Evolutionary conservation across 1,139 yeast species (phyloP), one percentile per base, ranked within the genome.

Genomic region (Pichia sp.): DNA sequence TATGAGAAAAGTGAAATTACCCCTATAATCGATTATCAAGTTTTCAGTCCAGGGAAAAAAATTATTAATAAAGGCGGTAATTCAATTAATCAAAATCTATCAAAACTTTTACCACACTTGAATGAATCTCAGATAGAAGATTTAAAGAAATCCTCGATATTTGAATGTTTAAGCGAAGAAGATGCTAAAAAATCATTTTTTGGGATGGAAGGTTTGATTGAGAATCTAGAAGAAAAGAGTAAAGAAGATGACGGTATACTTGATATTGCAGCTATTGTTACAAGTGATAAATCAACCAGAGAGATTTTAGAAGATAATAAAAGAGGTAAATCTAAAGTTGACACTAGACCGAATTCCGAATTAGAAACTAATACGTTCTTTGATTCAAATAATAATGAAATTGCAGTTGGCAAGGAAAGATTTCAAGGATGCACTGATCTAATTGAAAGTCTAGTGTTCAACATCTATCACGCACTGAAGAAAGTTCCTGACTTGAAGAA

Each of bases 221-320:
- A 61, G 9, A 55, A 72, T 41, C 65, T 66, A 28, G 39, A 23
- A 19, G 59, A 57, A 4, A 69, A 65, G 5, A 64, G 60, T 15
- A 77, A 72, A 11, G 40, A 43, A 5, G 82, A 77, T 31, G 93
- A 83, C 28, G 91, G 85, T 35, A 76, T 79, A 4, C 71, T 86
- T 39, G 96, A 91, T 60, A 89, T 91, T 37, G 96, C 96, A 1
- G 86, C 86, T 32, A 78, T 88, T 52, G 94, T 91, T 8, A 77
- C 94, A 1, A 79, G 85, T 46, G 85, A 79, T 10, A 72, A 79
- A 49, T 51, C 61, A 17, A 75, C 85, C 2, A 69, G 82, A 44
- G 86, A 80, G 54, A 67, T 79, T 28, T 61, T 82, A 40, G 83
- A 73, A 40, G 69, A 78, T 39, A 81, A 75, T 51, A 67, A 69